Evolutionary conservation across 495 filamentous ascomycete species (phyloP), one percentile per base, ranked within the genome.

Genomic region (Hyaloscypha hepaticicola): DNA sequence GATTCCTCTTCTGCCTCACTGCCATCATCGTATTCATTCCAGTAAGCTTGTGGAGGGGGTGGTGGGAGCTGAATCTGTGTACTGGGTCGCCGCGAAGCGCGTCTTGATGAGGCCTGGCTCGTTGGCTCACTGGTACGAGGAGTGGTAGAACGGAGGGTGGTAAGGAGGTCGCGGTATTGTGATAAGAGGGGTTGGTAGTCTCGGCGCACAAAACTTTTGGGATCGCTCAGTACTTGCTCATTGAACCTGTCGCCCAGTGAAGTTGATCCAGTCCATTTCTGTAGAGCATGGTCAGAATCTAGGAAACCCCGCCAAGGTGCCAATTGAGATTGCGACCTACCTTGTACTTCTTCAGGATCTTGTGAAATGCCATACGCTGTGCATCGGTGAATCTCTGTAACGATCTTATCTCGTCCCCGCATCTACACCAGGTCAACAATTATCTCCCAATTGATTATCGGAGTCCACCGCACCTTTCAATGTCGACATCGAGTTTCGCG

Each of bases 271-370:
- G 88, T 90, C 88, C 88, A 91, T 76, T 88, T 90, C 77, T 80
- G 71, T 70, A 22, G 19, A 52, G 5, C 16, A 66, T 55, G 55
- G 64, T 63, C 52, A 65, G 56, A 33, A 34, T 53, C 45, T 24
- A 19, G 8, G 19, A 8, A 45, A 33, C 21, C 41, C 11, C 4
- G 38, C 38, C 38, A 8, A 14, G 38, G 0, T 16, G 16, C 16
- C 38, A 45, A 45, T 45, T 45, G 38, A 14, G 16, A 19, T 19
- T 45, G 11, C 56, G 31, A 4, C 60, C 45, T 62, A 70, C 77
- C 74, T 77, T 77, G 76, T 92, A 91, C 72, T 92, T 92, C 73
- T 92, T 92, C 61, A 90, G 76, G 5, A 92, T 83, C 74, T 92
- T 92, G 64, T 78, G 80, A 68, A 92, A 90, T 3, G 84, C 89